phyloP scores from a whole-genome alignment of 108 stramenopile genomes.

The Discostella pseudostelligera region DNA sequence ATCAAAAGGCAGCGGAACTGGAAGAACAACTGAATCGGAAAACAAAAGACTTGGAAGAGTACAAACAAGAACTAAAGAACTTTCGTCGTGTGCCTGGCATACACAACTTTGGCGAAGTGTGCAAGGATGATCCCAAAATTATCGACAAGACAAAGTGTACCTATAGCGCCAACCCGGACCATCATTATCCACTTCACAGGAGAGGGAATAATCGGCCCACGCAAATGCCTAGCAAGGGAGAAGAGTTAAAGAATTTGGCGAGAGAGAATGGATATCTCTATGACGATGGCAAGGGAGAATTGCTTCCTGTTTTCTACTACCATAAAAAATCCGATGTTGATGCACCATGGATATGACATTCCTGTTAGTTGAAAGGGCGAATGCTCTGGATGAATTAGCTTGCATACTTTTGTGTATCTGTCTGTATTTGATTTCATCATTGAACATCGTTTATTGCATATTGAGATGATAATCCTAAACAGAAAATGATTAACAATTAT shows the following conservation, averaged over 20 bases:
- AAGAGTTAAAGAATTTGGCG: conserved; percentile 41
- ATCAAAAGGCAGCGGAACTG: conserved; percentile 14
- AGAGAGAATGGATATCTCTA: conserved; percentile 49
- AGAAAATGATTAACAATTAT: background rate
- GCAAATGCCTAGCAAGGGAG: conserved; percentile 33
- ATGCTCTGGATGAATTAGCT: no score
- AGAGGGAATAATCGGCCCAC: conserved; percentile 43
- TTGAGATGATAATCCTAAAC: background rate
- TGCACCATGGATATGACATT: no score
- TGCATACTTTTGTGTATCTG: no score
- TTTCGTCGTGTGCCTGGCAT: conserved; percentile 48
- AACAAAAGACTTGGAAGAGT: conserved; percentile 19
- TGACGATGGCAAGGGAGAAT: conserved; percentile 41
- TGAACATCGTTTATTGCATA: background rate
- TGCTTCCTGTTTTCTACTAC: conserved; percentile 49
- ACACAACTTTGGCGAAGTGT: conserved; percentile 49
- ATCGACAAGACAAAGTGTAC: conserved; percentile 51
- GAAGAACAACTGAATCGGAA: conserved; percentile 28
- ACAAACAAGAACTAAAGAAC: conserved; percentile 32
- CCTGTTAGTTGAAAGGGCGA: no score
- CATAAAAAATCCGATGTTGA: background rate
- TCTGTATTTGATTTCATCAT: no score
- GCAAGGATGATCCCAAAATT: conserved; percentile 23
- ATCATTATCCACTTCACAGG: conserved; percentile 39
- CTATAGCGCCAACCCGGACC: conserved; percentile 49